A percentile compares a stretch with the other conserved stretches of the same genome.
These are phyloP conservation scores for Aureobasidium lini DNA, from an alignment of 2,329 filamentous ascomycete genomes.

Conservation along the genomic window DNA sequence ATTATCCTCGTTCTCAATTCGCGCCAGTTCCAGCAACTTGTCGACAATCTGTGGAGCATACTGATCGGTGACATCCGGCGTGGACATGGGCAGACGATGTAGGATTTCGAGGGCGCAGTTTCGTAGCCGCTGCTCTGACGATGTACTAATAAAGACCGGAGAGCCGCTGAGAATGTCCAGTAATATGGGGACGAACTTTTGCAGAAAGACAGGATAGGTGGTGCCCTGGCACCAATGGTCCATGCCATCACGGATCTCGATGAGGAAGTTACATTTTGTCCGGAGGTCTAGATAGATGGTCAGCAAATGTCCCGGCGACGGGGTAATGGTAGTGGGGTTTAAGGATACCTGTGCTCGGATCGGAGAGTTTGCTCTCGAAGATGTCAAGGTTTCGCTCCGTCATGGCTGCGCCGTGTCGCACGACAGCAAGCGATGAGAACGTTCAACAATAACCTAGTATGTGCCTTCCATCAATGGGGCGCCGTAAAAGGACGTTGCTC, in stretches of 20 bases:
- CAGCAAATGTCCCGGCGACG: neutral
- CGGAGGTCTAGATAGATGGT: slow-evolving; percentile 3
- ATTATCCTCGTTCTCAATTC: slow-evolving; percentile 95
- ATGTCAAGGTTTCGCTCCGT: slow-evolving; percentile 38
- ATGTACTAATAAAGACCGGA: slow-evolving; percentile 86
- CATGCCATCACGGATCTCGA: slow-evolving; percentile 81
- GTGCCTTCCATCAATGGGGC: slow-evolving; percentile 6
- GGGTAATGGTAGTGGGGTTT: neutral
- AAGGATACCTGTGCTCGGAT: slow-evolving; percentile 24
- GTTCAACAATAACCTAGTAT: neutral
- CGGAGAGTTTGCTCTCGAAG: slow-evolving; percentile 40
- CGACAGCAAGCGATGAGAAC: slow-evolving; percentile 1
- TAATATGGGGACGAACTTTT: slow-evolving; percentile 84
- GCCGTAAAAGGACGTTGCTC: neutral
- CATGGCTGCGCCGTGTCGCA: slow-evolving; percentile 21
- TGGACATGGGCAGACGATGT: slow-evolving; percentile 70
- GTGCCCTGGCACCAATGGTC: slow-evolving; percentile 76
- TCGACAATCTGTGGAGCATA: slow-evolving; percentile 87
- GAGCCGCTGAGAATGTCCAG: slow-evolving; percentile 75
- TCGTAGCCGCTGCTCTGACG: slow-evolving; percentile 85
- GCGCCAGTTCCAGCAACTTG: slow-evolving; percentile 78
- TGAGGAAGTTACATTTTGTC: slow-evolving; percentile 72
- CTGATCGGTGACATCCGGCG: slow-evolving; percentile 74
- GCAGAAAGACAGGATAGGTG: slow-evolving; percentile 73
- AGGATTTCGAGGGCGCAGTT: slow-evolving; percentile 92